Percentiles rank a stretch among this genome's conserved stretches.
phyloP scores from a whole-genome alignment of 116 monocot genomes.

The Trichopus zeylanicus region DNA sequence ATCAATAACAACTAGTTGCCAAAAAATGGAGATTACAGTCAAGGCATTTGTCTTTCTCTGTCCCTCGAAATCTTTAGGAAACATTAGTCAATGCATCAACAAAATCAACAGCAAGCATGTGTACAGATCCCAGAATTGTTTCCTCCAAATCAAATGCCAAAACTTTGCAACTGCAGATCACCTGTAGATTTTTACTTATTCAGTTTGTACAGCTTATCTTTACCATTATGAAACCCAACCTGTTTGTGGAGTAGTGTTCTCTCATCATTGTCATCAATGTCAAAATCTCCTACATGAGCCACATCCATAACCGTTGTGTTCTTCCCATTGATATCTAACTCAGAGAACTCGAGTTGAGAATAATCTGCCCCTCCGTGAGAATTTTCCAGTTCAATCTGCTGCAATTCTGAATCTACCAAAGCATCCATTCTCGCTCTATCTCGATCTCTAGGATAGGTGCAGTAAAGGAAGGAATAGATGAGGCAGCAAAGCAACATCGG shows the following conservation, averaged over 20 bases:
- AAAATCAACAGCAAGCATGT: no score
- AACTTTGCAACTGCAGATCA: not conserved
- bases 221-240: not conserved
- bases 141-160: no score
- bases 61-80: no score
- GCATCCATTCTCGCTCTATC: slow-evolving; percentile 71
- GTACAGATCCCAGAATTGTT: no score
- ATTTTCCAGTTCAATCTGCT: slow-evolving; percentile 46
- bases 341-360: slow-evolving; percentile 8
- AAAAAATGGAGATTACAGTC: no score
- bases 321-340: slow-evolving; percentile 10
- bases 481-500: slow-evolving; percentile 76
- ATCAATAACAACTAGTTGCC: no score
- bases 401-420: slow-evolving; percentile 62
- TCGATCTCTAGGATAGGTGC: slow-evolving; percentile 75
- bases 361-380: not conserved
- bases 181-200: not conserved
- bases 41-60: no score
- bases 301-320: slow-evolving; percentile 32
- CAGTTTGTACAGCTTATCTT: not conserved
- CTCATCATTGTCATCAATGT: slow-evolving; percentile 35
- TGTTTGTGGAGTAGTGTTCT: slow-evolving; percentile 14
- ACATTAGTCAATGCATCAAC: no score
- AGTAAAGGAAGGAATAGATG: slow-evolving; percentile 83
- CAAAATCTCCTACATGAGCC: slow-evolving; percentile 30